phyloP scores from a whole-genome alignment of 1,284 basidiomycete genomes.

The Austroboletus novae-zelandiae region DNA sequence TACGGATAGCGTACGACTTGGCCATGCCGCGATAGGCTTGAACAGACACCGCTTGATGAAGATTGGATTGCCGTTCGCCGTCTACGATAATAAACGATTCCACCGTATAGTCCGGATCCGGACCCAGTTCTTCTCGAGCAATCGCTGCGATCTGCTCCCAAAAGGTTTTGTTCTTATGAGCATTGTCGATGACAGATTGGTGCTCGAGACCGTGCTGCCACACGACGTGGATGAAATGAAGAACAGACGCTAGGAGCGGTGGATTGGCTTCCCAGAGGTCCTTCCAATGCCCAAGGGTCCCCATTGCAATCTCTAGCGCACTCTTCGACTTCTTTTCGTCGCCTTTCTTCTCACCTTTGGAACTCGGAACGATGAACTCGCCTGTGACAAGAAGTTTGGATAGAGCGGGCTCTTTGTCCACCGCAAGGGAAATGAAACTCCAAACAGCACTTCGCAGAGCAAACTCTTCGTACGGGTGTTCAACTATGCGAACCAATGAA shows the following conservation, averaged over 20 bases:
- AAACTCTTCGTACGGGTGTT: slow-evolving; percentile 70
- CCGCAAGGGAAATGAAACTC: slow-evolving; percentile 79
- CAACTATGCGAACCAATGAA: slow-evolving; percentile 60
- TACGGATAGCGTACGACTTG: slow-evolving; percentile 74
- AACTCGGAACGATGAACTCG: slow-evolving; percentile 51
- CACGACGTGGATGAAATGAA: slow-evolving; percentile 78
- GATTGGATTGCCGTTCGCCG: slow-evolving; percentile 52
- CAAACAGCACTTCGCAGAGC: slow-evolving; percentile 73
- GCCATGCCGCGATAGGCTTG: slow-evolving; percentile 71
- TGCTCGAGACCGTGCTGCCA: slow-evolving; percentile 86
- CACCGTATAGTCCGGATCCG: slow-evolving; percentile 61
- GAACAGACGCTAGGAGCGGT: slow-evolving; percentile 68
- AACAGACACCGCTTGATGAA: slow-evolving; percentile 58
- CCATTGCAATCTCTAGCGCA: slow-evolving; percentile 63
- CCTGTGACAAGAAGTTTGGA: slow-evolving; percentile 81
- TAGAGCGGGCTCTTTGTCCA: slow-evolving; percentile 86
- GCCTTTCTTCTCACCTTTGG: slow-evolving; percentile 33
- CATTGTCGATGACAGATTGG: slow-evolving; percentile 52
- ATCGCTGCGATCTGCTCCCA: slow-evolving; percentile 66
- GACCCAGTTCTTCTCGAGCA: slow-evolving; percentile 62
- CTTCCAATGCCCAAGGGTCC: slow-evolving; percentile 67
- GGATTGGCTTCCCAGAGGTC: slow-evolving; percentile 75
- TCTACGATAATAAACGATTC: slow-evolving; percentile 47
- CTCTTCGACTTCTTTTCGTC: slow-evolving; percentile 43
- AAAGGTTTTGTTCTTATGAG: slow-evolving; percentile 56